phyloP scores from a whole-genome alignment of 2,329 filamentous ascomycete genomes.

The Penicillium verrucosum region DNA sequence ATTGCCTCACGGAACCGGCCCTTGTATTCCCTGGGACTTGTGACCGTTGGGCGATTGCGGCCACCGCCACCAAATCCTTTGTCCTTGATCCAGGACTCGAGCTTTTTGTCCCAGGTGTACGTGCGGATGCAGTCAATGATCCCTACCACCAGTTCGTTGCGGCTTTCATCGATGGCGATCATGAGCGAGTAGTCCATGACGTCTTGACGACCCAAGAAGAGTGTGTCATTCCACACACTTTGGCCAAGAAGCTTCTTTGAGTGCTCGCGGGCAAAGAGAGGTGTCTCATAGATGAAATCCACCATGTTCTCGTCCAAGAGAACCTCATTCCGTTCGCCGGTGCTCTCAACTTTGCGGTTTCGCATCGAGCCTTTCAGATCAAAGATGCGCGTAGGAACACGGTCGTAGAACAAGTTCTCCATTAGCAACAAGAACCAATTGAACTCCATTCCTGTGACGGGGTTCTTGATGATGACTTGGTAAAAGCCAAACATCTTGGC shows the following conservation, averaged over 20 bases:
- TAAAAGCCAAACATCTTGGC: slow-evolving; percentile 99
- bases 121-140: slow-evolving; percentile 99
- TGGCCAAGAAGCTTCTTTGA: slow-evolving; percentile 89
- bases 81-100: slow-evolving; percentile 99
- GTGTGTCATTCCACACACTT: slow-evolving; percentile 94
- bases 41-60: slow-evolving; percentile 84
- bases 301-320: slow-evolving; percentile 98
- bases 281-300: slow-evolving; percentile 97
- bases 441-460: slow-evolving; percentile 83
- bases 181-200: slow-evolving; percentile 99
- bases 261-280: slow-evolving; percentile 91
- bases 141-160: slow-evolving; percentile 89
- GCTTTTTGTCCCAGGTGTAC: slow-evolving; percentile 99
- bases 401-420: slow-evolving; percentile 97
- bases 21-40: slow-evolving; percentile 96
- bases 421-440: slow-evolving; percentile 93
- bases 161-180: slow-evolving; percentile 90
- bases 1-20: slow-evolving; percentile 93
- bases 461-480: slow-evolving; percentile 95
- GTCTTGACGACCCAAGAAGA: slow-evolving; percentile 90
- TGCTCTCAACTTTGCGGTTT: slow-evolving; percentile 94
- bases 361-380: slow-evolving; percentile 98
- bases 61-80: slow-evolving; percentile 79
- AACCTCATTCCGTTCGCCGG: slow-evolving; percentile 93
- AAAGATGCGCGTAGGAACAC: slow-evolving; percentile 82